Conservation (phyloP, 2,329 filamentous ascomycete species). For the Allantophomopsis cytisporea region DNA sequence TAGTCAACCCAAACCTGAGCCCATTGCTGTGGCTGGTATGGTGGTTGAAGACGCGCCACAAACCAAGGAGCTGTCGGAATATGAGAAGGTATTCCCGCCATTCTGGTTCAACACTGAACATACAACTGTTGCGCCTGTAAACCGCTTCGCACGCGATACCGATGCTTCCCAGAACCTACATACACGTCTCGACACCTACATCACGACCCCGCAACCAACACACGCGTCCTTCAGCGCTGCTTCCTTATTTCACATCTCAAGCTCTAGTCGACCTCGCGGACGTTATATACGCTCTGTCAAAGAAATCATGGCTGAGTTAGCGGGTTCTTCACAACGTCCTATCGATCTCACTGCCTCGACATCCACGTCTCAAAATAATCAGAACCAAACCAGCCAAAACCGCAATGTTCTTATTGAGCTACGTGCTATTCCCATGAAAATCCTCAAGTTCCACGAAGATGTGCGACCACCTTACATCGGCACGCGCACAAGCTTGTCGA, state of each 20-base stretch:
- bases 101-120: constrained; percentile 63
- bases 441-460: constrained; percentile 40
- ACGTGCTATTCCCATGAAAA: constrained; percentile 13
- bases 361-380: constrained; percentile 17
- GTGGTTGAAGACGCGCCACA: constrained; percentile 10
- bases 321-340: constrained; percentile 8
- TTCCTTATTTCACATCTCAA: constrained; percentile 29
- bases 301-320: constrained; percentile 16
- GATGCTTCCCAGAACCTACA: constrained; percentile 38
- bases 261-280: constrained; percentile 25
- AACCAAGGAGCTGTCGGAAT: constrained; percentile 29
- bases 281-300: constrained; percentile 11
- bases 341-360: constrained; percentile 17
- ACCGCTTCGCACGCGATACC: constrained; percentile 41
- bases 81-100: constrained; percentile 60
- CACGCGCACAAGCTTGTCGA: constrained; percentile 36
- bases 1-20: background rate
- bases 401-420: constrained; percentile 7
- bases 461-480: constrained; percentile 60
- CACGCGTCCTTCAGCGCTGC: background rate
- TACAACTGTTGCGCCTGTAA: constrained; percentile 50
- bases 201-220: constrained; percentile 12
- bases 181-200: constrained; percentile 35
- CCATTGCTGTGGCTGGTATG: background rate
- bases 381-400: background rate